Base-by-base conservation (phyloP, 2,329 filamentous ascomycete species). In the Tolypocladium nubicola region DNA sequence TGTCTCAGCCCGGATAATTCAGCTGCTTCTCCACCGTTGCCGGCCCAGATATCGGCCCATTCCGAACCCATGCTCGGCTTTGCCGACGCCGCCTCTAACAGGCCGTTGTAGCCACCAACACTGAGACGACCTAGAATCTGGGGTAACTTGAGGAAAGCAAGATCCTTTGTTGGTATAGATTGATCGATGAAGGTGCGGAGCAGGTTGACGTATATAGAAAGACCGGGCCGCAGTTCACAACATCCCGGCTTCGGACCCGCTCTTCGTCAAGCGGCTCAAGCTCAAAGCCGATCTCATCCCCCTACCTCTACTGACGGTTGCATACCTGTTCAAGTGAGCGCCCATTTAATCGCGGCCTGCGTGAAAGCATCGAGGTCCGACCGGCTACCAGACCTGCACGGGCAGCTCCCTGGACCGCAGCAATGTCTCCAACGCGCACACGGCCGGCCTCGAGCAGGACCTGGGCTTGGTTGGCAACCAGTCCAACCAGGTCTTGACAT, bases 371-470 rank as follows among this genome's bases (percentile, higher is more conserved):
- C 30, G 7, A 30, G 26, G 4, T 6, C 6, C 26, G 26, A 30
- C 26, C 26, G 26, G 5, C 30, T 33, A 33, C 9, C 33, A 58
- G 26, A 30, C 26, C 26, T 30, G 26, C 26, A 5, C 26, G 26
- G 6, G 4, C 26, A 30, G 57, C 47, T 58, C 57, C 40, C 54
- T 58, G 8, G 57, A 58, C 38, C 54, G 57, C 21, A 58, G 57
- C 57, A 58, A 56, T 47, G 39, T 58, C 6, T 56, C 57, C 33
- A 58, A 58, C 54, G 45, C 30, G 8, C 57, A 47, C 45, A 58
- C 57, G 21, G 52, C 30, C n/a, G 43, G 54, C 16, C 43, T 52
- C 19, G 54, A 38, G 30, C 30, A 56, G 6, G 54, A 54, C 47
- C 30, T 33, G 30, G 43, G 47, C 14, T 45, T 58, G 16, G 26